These are phyloP conservation scores for Fusarium keratoplasticum DNA, from an alignment of 2,329 filamentous ascomycete species.

Conservation along the genomic window DNA sequence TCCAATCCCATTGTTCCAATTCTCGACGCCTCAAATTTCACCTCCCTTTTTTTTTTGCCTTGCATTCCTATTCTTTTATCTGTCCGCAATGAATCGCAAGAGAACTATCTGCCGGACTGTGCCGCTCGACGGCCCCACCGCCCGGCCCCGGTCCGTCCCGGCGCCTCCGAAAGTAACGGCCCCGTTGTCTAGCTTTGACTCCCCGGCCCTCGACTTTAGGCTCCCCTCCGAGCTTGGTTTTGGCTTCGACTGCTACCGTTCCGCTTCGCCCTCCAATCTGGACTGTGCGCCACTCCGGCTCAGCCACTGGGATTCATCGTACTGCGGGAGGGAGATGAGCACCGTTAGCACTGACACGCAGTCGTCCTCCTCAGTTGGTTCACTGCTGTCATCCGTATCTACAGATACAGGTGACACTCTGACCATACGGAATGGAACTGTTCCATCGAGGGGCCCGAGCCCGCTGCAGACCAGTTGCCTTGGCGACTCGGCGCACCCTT, in stretches of 20 bases:
- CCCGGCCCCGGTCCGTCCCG: slow-evolving; percentile 18
- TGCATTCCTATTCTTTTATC: neutral
- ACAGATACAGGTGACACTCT: slow-evolving; percentile 44
- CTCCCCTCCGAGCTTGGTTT: slow-evolving; percentile 14
- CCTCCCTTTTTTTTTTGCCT: neutral
- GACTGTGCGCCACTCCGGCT: slow-evolving; percentile 1
- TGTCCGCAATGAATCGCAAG: neutral
- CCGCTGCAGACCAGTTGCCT: slow-evolving; percentile 31
- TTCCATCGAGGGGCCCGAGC: slow-evolving; percentile 40
- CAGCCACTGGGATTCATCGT: neutral
- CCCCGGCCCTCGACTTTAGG: neutral
- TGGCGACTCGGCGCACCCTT: slow-evolving; percentile 25
- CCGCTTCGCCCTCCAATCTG: slow-evolving; percentile 24
- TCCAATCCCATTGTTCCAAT: slow-evolving; percentile 9
- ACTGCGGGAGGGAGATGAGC: slow-evolving; percentile 37
- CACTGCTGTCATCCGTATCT: slow-evolving; percentile 46
- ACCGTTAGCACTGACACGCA: slow-evolving; percentile 42
- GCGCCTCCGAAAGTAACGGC: neutral
- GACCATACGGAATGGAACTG: slow-evolving; percentile 13
- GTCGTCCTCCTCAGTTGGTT: slow-evolving; percentile 45
- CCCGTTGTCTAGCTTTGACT: neutral
- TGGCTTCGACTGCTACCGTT: slow-evolving; percentile 19
- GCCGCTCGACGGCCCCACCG: slow-evolving; percentile 24
- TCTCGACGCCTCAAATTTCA: neutral
- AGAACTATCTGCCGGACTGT: neutral